These are phyloP conservation scores for Saitozyma podzolica DNA, from an alignment of 768 basidiomycete genomes.

Conservation along the genomic window DNA sequence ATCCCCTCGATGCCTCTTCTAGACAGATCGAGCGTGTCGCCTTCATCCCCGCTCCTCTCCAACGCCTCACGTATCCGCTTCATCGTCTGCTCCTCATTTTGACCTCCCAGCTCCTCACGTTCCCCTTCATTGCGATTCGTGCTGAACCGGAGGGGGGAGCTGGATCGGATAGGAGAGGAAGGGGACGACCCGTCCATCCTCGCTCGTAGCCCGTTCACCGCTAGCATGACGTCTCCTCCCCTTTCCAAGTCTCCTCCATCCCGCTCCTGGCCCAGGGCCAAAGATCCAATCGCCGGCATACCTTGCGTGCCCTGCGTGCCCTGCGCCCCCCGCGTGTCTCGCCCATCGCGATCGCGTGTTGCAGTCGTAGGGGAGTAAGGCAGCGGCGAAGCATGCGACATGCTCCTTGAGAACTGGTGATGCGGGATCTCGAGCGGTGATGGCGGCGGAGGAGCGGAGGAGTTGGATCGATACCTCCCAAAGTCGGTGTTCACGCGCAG, in stretches of 20 bases:
- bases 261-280: no score
- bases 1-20: constrained; percentile 76
- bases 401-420: constrained; percentile 12
- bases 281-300: no score
- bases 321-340: no score
- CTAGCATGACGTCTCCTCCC: constrained; percentile 1
- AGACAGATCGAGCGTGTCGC: constrained; percentile 80
- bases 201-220: constrained; percentile 5
- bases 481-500: constrained; percentile 24
- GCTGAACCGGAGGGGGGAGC: neutral
- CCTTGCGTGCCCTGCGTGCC: no score
- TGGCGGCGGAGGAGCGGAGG: constrained; percentile 8
- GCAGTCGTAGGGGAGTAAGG: neutral
- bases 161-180: neutral
- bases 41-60: constrained; percentile 61
- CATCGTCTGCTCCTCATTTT: constrained; percentile 19
- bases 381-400: constrained; percentile 10
- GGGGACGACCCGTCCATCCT: constrained; percentile 1
- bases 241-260: neutral
- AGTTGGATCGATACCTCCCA: constrained; percentile 18
- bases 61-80: constrained; percentile 26
- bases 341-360: no score
- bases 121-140: constrained; percentile 1
- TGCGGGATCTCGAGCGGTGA: neutral
- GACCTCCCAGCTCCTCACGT: constrained; percentile 2